Conservation (phyloP, 139 green algal species). For the Tetradesmus lagerheimii region DNA sequence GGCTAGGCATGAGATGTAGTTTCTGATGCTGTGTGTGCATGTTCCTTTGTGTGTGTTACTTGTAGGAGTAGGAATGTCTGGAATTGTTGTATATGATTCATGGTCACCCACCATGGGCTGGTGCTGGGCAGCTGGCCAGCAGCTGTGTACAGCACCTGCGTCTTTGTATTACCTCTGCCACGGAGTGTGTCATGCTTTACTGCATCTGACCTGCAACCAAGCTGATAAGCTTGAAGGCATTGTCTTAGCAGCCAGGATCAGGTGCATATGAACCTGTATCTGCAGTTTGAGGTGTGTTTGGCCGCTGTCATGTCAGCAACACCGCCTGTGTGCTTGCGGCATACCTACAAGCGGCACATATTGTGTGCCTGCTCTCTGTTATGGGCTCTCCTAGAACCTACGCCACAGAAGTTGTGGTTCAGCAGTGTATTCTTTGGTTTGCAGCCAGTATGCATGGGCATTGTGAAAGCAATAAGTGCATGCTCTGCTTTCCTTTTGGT, state of each 20-base stretch:
- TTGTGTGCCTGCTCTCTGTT: background rate
- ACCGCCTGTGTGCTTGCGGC: constrained; percentile 11
- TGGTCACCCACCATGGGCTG: background rate
- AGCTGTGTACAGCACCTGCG: background rate
- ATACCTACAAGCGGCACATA: constrained; percentile 5
- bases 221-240: background rate
- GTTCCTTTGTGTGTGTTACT: background rate
- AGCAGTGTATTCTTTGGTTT: background rate
- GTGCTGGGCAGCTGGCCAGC: background rate
- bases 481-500: background rate
- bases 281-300: background rate
- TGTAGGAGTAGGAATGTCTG: background rate
- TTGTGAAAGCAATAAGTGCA: background rate
- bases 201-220: background rate
- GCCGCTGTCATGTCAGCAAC: constrained; percentile 7
- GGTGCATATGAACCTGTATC: background rate
- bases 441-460: background rate
- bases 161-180: background rate
- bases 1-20: background rate
- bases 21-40: constrained; percentile 1
- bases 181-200: background rate
- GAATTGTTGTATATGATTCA: background rate
- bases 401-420: background rate
- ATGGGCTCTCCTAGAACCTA: background rate
- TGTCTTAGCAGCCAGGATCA: background rate